phyloP scores from a whole-genome alignment of 2,329 filamentous ascomycete species.

The Pseudogymnoascus sp. region DNA sequence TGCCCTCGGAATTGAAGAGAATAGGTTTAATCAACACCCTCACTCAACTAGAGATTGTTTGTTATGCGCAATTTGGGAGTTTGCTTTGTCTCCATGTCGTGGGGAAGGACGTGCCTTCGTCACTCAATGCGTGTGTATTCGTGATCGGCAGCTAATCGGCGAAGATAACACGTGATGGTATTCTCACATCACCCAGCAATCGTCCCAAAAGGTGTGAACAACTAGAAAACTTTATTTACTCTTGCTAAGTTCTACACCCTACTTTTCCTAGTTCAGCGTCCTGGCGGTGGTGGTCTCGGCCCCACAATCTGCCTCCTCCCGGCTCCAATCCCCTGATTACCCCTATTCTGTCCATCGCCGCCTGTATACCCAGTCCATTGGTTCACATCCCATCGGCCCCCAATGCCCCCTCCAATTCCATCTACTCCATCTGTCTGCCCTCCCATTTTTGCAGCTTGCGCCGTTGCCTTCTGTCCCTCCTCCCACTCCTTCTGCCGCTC shows the following conservation, averaged over 20 bases:
- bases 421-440: slow-evolving; percentile 45
- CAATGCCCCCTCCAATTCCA: slow-evolving; percentile 59
- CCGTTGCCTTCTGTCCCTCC: slow-evolving; percentile 59
- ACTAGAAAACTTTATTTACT: not conserved
- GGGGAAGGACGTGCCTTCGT: not conserved
- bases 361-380: slow-evolving; percentile 71
- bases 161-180: not conserved
- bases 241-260: not conserved
- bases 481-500: slow-evolving; percentile 62
- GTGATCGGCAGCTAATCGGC: not conserved
- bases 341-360: slow-evolving; percentile 67
- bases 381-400: slow-evolving; percentile 66
- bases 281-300: slow-evolving; percentile 55
- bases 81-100: not conserved
- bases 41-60: not conserved
- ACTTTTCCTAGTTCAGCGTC: slow-evolving; percentile 18
- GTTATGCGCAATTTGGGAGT: not conserved
- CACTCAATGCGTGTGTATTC: not conserved
- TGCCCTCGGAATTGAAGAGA: not conserved
- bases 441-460: slow-evolving; percentile 44
- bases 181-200: not conserved
- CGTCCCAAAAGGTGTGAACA: not conserved
- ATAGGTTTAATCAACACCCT: not conserved
- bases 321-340: slow-evolving; percentile 58
- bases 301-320: slow-evolving; percentile 73